Percentiles rank a stretch among this genome's conserved stretches.
Conservation (phyloP, 2,329 filamentous ascomycete genomes). For the Cladosporium oxysporum region DNA sequence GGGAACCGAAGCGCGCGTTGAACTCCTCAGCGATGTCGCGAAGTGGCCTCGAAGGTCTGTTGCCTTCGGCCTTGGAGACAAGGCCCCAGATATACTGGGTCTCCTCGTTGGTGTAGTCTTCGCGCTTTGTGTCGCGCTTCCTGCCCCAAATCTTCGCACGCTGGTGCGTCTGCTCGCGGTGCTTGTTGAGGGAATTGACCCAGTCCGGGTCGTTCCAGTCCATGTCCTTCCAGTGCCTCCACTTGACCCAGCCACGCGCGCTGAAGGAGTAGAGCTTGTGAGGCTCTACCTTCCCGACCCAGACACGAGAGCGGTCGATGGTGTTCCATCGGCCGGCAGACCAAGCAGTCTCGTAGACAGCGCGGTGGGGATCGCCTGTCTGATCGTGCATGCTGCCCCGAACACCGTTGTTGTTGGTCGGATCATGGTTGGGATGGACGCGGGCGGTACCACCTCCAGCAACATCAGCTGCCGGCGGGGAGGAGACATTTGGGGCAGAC, state of each 20-base stretch:
- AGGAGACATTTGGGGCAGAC: neutral
- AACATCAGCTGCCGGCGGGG: neutral
- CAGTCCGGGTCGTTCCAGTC: conserved; percentile 5
- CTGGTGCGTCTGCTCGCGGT: conserved; percentile 14
- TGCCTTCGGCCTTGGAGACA: neutral
- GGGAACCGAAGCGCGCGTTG: conserved; percentile 1
- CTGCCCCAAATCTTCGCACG: neutral
- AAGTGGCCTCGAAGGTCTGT: neutral
- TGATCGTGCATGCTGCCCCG: conserved; percentile 5
- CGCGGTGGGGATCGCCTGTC: neutral
- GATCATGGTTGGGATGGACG: neutral
- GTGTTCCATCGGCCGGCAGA: neutral
- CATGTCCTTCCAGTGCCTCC: conserved; percentile 1
- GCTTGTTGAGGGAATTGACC: conserved; percentile 14
- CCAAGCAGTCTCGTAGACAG: neutral
- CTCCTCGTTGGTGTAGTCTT: conserved; percentile 10
- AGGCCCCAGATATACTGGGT: neutral
- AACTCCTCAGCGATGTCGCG: neutral
- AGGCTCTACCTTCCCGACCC: neutral
- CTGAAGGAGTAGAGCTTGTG: conserved; percentile 13
- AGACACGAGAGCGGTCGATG: conserved; percentile 16
- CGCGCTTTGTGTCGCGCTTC: neutral
- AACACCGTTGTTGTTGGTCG: conserved; percentile 4
- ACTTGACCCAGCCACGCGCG: conserved; percentile 8
- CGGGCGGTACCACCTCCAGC: neutral